Base-by-base conservation (phyloP, 495 filamentous ascomycete genomes). In the Trichocladium uniseriatum region DNA sequence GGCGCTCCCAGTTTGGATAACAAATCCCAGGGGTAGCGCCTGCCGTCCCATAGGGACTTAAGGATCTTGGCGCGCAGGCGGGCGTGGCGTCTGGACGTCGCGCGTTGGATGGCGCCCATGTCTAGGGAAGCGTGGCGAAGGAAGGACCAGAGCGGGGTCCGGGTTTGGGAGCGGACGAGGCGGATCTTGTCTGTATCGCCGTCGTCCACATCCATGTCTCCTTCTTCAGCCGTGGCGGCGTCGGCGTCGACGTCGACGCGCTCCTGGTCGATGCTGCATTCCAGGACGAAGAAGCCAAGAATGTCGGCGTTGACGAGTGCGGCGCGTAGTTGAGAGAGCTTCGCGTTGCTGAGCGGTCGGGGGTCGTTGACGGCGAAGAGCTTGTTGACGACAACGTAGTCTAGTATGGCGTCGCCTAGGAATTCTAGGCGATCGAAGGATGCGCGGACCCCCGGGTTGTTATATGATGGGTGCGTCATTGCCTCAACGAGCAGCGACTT, bases 391-490 rank as follows among this genome's bases (percentile, higher is more conserved):
- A 97, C 71, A 42, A 95, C 62, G 61, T 78, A 80, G 60, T 98
- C 92, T 0, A 98, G 78, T 10, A 95, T 68, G 0, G 89, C 76
- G 58, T 98, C 92, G 7, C 92, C 92, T 0, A 96, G 73, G 63
- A 89, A 97, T 61, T 98, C 92, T 13, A 96, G 75, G 0, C 90
- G 81, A 54, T 97, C 84, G 61, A 94, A 87, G 6, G 84, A 90
- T 29, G 78, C 70, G 45, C 78, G 69, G 36, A 69, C 63, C 8
- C 35, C 38, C 3, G 47, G 52, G 15, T 43, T 24, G 31, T 66
- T 69, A 55, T 75, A 87, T 2, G 89, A 94, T 0, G 82, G 70
- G 60, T 96, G 92, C 0, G 89, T 96, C 27, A 94, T 71, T 2
- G 90, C 87, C 68, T 96, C 89, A 15, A 84, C 57, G n/a, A 95